Evolutionary conservation across 2,329 filamentous ascomycete species (phyloP), one percentile per base, ranked within the genome.

Genomic region (Peltaster fructicola): DNA sequence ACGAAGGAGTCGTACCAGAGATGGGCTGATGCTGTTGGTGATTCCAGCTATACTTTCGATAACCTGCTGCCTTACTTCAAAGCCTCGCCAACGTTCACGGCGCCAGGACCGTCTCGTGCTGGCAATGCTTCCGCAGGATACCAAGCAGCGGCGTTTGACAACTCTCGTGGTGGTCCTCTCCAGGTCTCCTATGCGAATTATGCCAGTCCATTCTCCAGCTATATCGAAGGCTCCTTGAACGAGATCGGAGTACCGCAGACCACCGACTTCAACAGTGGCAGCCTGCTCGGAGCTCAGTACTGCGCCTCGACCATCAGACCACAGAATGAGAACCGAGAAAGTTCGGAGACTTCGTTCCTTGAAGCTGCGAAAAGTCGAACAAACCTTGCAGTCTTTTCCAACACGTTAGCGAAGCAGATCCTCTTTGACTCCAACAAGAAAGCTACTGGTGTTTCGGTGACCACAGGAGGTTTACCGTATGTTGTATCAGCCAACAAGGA

Each of bases 11-110:
- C 40, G 9, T 38, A 49, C 27, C 36, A 47, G 24, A 27, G 27
- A 22, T 54, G 51, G 51, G 50, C 49, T 1, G 39, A 53, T 20
- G 32, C 40, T 15, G 48, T 53, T 5, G 45, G 35, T 3, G 51
- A 54, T 23, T 17, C 46, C 15, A 31, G 43, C 22, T 45, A 45
- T 18, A 32, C 30, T 3, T 48, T 38, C 21, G 30, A 34, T 20
- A 39, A 43, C 22, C 18, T 45, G 17, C 20, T 46, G 29, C 27
- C 33, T 22, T 37, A 32, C 24, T 38, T 37, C 33, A 9, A 43
- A 23, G 28, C 31, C 14, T 32, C 27, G 14, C n/a, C 34, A 3
- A 29, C 31, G 10, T 32, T 38, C 15, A 38, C 37, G 7, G 25
- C 36, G 16, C 30, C 42, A 26, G 29, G 43, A 30, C 27, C 35